These are phyloP conservation scores for Aureobasidium sp. DNA, from an alignment of 2,329 filamentous ascomycete species.

Conservation along the genomic window DNA sequence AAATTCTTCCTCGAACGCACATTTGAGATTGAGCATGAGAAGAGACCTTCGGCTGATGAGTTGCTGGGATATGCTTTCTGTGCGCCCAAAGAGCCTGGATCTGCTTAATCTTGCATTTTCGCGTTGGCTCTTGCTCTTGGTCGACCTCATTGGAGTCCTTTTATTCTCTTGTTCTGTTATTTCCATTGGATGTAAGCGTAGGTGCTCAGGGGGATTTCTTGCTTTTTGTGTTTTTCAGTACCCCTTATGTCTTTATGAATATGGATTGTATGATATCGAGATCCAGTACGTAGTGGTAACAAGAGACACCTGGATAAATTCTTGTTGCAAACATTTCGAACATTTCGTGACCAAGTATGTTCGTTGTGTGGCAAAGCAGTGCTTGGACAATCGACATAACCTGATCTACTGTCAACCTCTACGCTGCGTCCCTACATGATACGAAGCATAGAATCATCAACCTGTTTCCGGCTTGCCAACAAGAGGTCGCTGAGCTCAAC, in stretches of 20 bases:
- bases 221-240: not conserved
- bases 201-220: not conserved
- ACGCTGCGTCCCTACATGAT: too few species aligned
- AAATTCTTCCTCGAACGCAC: slow-evolving; percentile 77
- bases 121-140: not conserved
- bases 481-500: not conserved
- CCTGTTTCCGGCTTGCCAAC: too few species aligned
- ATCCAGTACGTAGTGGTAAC: not conserved
- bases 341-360: too few species aligned
- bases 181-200: slow-evolving; percentile 10
- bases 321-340: too few species aligned
- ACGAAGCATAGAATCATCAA: too few species aligned
- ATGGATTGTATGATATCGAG: not conserved
- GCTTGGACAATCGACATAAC: too few species aligned
- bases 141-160: not conserved
- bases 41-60: slow-evolving; percentile 85
- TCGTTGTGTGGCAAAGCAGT: too few species aligned
- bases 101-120: not conserved
- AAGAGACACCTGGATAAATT: not conserved
- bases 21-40: slow-evolving; percentile 92
- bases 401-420: too few species aligned
- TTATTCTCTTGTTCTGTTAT: not conserved
- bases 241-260: not conserved
- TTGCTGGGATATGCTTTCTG: slow-evolving; percentile 72
- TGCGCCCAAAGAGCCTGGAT: slow-evolving; percentile 12